Conservation (phyloP, 75 land plant genomes). For the Picea glauca region DNA sequence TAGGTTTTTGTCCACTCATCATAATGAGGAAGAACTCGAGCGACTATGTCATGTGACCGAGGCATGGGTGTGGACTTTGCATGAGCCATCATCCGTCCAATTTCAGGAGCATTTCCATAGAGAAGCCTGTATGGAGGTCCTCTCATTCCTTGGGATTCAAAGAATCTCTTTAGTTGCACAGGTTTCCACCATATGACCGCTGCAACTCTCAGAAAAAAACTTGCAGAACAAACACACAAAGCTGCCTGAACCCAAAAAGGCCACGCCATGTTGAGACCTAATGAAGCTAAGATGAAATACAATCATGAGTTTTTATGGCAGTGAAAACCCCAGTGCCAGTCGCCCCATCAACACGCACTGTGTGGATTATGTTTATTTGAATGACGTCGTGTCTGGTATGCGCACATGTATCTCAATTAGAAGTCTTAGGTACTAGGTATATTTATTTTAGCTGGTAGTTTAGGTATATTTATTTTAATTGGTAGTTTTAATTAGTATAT, state of each 20-base stretch:
- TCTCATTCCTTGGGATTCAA: slow-evolving; percentile 4
- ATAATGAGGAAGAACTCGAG: slow-evolving; percentile 12
- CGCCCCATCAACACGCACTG: too few species aligned
- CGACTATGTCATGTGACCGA: slow-evolving; percentile 5
- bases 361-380: too few species aligned
- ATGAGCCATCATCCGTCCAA: too few species aligned
- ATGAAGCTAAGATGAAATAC: background rate
- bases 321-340: too few species aligned
- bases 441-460: too few species aligned
- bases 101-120: background rate
- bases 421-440: too few species aligned
- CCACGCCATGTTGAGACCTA: background rate
- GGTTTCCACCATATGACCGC: slow-evolving; percentile 9
- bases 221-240: background rate
- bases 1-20: slow-evolving; percentile 2
- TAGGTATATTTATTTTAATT: too few species aligned
- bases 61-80: too few species aligned
- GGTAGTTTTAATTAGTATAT: too few species aligned
- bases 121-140: slow-evolving; percentile 7
- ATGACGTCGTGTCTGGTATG: too few species aligned
- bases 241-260: background rate
- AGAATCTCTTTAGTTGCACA: background rate
- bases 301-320: too few species aligned
- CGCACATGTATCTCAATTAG: too few species aligned
- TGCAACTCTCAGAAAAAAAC: background rate